Evolutionary conservation across 2,329 filamentous ascomycete species (phyloP).

Genomic region (Decorospora gaudefroyi): DNA sequence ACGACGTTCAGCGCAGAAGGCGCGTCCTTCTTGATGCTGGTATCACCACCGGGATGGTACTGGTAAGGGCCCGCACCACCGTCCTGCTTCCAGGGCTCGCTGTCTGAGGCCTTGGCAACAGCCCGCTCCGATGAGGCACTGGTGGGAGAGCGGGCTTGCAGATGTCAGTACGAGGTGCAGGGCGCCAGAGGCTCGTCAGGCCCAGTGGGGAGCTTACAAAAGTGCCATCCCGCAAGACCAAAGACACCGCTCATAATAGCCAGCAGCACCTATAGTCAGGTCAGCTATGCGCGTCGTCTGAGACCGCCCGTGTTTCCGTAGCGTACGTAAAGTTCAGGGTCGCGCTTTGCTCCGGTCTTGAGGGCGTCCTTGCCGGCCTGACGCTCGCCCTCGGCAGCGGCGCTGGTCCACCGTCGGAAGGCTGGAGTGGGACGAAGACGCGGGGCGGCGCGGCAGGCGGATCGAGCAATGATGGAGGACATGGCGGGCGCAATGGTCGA

Average conservation of each 20-base stretch:
- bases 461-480: slow-evolving; percentile 53
- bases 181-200: slow-evolving; percentile 7
- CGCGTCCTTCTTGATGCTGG: slow-evolving; percentile 78
- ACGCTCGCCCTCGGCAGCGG: slow-evolving; percentile 52
- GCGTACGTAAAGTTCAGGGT: slow-evolving; percentile 76
- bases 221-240: slow-evolving; percentile 86
- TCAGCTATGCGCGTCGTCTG: slow-evolving; percentile 26
- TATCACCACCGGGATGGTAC: slow-evolving; percentile 78
- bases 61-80: slow-evolving; percentile 63
- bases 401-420: slow-evolving; percentile 46
- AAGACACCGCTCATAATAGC: slow-evolving; percentile 90
- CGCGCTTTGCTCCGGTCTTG: slow-evolving; percentile 67
- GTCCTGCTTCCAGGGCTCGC: slow-evolving; percentile 89
- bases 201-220: slow-evolving; percentile 60
- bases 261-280: slow-evolving; percentile 72
- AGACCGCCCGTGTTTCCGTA: neutral
- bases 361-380: slow-evolving; percentile 55
- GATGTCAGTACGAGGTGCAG: slow-evolving; percentile 18
- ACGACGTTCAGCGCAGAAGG: slow-evolving; percentile 95
- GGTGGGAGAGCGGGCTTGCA: slow-evolving; percentile 79
- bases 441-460: slow-evolving; percentile 54
- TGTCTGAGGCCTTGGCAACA: slow-evolving; percentile 72
- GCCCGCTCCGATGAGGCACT: slow-evolving; percentile 77
- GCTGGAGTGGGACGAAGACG: slow-evolving; percentile 49
- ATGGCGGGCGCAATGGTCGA: slow-evolving; percentile 47